Base-by-base conservation (phyloP, 371 early-diverging fungal genomes). In the Sporodiniella umbellata region DNA sequence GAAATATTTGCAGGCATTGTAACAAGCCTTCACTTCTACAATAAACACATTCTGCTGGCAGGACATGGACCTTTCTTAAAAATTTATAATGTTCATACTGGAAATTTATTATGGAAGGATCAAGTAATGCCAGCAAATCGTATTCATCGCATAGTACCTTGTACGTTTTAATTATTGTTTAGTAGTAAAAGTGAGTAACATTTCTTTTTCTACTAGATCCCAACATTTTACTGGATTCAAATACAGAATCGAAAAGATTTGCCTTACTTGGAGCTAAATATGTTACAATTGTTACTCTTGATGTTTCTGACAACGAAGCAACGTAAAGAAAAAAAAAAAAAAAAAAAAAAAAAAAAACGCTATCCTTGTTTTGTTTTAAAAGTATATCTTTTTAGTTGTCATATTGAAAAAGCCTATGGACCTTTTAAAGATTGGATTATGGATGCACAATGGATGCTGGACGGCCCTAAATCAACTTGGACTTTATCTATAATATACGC, bases 361-460 rank as follows among this genome's bases (percentile, higher is more conserved):
- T n/a, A n/a, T n/a, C n/a, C n/a, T n/a, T n/a, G n/a, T n/a, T n/a
- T n/a, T n/a, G n/a, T n/a, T n/a, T n/a, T n/a, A 18, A 40, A 25
- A 39, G 15, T 19, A 42, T 33, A 7, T 53, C 25, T 44, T 55
- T 40, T 7, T 40, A 40, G 53, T 37, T 60, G 51, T 38, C 39
- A 30, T 10, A 26, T 54, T 2, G 40, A 45, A 25, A 39, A 56
- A 25, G 19, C 60, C 0, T 53, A 58, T 49, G 61, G 62, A 17
- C 76, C 70, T 15, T 67, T 80, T 44, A 56, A 62, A 0, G 86
- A 87, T 54, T 88, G 90, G 88, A 85, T 88, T 56, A 75, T 83
- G 60, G 87, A 87, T 45, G 80, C 72, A 2, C 81, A 82, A 35
- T 87, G 86, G 88, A 56, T 86, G 6, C 59, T 66, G 47, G 59